phyloP scores from a whole-genome alignment of 768 basidiomycete species.

The Mycena epipterygia region DNA sequence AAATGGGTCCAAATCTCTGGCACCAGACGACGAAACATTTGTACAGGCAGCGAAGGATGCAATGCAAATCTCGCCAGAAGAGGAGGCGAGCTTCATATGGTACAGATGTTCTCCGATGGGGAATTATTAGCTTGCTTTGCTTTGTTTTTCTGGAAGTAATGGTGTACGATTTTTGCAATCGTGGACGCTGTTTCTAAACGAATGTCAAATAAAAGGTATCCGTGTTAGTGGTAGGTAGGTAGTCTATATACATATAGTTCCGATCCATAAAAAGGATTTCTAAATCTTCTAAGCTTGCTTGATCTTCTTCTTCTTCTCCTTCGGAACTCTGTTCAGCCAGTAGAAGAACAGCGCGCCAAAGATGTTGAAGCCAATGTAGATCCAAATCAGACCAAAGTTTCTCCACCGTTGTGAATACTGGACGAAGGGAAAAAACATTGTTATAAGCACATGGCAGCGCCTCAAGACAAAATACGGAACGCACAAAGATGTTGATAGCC shows the following conservation, averaged over 20 bases:
- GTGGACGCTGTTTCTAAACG: no score
- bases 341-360: slow-evolving; percentile 40
- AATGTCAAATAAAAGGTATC: no score
- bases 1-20: not conserved
- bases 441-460: slow-evolving; percentile 55
- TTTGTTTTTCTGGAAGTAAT: no score
- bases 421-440: slow-evolving; percentile 57
- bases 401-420: slow-evolving; percentile 68
- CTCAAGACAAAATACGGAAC: slow-evolving; percentile 64
- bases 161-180: no score
- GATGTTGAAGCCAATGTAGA: slow-evolving; percentile 64
- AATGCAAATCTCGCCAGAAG: not conserved
- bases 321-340: slow-evolving; percentile 33
- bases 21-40: not conserved
- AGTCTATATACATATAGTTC: no score
- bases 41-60: not conserved
- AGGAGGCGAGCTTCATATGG: not conserved
- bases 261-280: no score
- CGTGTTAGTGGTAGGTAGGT: no score
- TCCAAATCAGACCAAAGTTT: slow-evolving; percentile 66
- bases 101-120: not conserved
- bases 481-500: slow-evolving; percentile 67
- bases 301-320: slow-evolving; percentile 31
- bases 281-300: slow-evolving; percentile 4
- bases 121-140: no score